Percentiles rank a stretch among this genome's conserved stretches.
Conservation (phyloP, 78 protist species). For the Cavenderia fasciculata region DNA sequence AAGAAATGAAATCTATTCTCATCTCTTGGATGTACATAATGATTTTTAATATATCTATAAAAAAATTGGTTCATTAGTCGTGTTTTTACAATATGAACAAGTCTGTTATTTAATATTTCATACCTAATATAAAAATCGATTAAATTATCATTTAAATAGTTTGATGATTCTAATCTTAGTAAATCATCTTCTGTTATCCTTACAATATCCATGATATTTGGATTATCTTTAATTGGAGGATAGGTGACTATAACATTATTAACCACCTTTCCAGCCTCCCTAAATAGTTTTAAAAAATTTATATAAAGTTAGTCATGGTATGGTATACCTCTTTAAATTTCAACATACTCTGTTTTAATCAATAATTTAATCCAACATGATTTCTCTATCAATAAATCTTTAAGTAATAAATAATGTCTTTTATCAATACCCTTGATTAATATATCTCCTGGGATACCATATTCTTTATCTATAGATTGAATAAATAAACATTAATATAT, state of each 20-base stretch:
- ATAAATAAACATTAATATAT: neutral
- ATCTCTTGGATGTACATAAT: slow-evolving; percentile 12
- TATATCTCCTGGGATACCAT: slow-evolving; percentile 30
- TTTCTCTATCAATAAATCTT: neutral
- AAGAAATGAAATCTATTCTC: slow-evolving; percentile 42
- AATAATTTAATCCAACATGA: slow-evolving; percentile 27
- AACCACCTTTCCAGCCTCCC: neutral
- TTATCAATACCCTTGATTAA: slow-evolving; percentile 1
- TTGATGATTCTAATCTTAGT: slow-evolving; percentile 45
- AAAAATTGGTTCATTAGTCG: neutral
- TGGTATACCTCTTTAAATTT: neutral
- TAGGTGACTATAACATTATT: slow-evolving; percentile 27
- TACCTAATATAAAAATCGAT: slow-evolving; percentile 73
- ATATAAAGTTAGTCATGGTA: neutral
- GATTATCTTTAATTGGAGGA: slow-evolving; percentile 20
- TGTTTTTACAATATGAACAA: neutral
- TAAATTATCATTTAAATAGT: slow-evolving; percentile 65
- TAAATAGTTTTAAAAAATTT: neutral
- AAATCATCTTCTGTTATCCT: slow-evolving; percentile 59
- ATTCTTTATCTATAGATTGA: slow-evolving; percentile 11
- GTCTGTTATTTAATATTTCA: neutral
- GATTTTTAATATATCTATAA: slow-evolving; percentile 43
- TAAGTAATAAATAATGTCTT: neutral
- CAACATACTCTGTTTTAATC: slow-evolving; percentile 13
- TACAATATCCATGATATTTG: slow-evolving; percentile 13